phyloP scores from a whole-genome alignment of 1,139 yeast species.

The Candida tropicalis region DNA sequence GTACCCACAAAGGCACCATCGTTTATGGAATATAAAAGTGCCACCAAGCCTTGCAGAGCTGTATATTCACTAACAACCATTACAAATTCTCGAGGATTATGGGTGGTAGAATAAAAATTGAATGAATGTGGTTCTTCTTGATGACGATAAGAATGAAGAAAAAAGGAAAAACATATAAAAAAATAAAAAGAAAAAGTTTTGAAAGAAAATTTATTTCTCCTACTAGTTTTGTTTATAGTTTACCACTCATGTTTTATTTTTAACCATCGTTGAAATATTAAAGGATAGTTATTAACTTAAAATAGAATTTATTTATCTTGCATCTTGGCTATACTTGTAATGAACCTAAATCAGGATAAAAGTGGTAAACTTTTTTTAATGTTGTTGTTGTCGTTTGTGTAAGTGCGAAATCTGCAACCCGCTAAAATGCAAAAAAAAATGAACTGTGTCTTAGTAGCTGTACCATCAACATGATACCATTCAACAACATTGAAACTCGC shows the following conservation, averaged over 20 bases:
- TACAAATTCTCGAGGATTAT: neutral
- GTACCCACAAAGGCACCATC: conserved; percentile 26
- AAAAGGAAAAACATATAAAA: neutral
- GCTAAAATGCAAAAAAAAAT: neutral
- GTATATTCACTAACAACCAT: conserved; percentile 19
- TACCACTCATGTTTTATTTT: no score
- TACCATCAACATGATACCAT: no score
- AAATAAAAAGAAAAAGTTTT: neutral
- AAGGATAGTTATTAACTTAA: neutral
- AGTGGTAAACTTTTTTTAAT: neutral
- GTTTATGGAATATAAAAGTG: conserved; percentile 18
- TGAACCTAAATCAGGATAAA: neutral
- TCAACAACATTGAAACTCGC: no score
- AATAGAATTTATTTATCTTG: neutral
- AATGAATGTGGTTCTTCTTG: neutral
- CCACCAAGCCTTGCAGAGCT: conserved; percentile 23
- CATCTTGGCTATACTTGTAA: neutral
- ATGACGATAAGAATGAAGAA: neutral
- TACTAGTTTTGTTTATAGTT: no score
- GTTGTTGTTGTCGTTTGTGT: neutral
- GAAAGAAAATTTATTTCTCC: no score
- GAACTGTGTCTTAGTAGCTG: no score
- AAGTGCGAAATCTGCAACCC: neutral
- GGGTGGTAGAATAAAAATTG: neutral
- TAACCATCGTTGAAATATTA: neutral